Evolutionary conservation across 2,329 filamentous ascomycete genomes (phyloP).

Genomic region (Fonsecaea erecta): DNA sequence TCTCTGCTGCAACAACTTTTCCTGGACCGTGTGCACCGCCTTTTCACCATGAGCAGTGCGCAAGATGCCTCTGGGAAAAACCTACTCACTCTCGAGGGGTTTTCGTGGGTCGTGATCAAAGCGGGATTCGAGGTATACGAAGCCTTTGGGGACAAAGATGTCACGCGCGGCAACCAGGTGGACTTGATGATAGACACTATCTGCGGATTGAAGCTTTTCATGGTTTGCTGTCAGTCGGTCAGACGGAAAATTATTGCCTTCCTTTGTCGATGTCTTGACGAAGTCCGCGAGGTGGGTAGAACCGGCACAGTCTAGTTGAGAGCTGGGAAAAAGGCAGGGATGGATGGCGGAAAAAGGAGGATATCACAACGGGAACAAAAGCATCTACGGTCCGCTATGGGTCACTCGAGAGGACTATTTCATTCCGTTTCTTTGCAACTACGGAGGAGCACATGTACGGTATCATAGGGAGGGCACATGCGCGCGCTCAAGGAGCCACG

Average conservation of each 20-base stretch:
- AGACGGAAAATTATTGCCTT: neutral
- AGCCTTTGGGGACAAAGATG: neutral
- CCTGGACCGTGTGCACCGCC: neutral
- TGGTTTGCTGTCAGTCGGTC: neutral
- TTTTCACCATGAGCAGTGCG: neutral
- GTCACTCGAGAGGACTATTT: too few species aligned
- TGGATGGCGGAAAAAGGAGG: too few species aligned
- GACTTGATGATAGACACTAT: neutral
- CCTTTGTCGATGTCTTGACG: neutral
- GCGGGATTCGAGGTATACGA: neutral
- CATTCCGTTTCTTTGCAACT: too few species aligned
- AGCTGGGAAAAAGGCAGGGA: neutral
- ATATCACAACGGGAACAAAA: too few species aligned
- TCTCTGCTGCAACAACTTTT: neutral
- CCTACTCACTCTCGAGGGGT: neutral
- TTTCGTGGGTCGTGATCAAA: neutral
- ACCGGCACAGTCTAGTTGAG: neutral
- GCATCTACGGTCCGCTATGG: too few species aligned
- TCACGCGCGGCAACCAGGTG: neutral
- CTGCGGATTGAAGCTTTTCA: neutral
- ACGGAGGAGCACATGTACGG: too few species aligned
- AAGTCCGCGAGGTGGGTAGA: neutral
- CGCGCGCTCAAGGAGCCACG: too few species aligned
- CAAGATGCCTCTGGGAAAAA: neutral
- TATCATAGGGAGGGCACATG: too few species aligned